Evolutionary conservation across 345 rosid genomes (phyloP), one percentile per base, ranked within the genome.

Genomic region (Pistacia atlantica): DNA sequence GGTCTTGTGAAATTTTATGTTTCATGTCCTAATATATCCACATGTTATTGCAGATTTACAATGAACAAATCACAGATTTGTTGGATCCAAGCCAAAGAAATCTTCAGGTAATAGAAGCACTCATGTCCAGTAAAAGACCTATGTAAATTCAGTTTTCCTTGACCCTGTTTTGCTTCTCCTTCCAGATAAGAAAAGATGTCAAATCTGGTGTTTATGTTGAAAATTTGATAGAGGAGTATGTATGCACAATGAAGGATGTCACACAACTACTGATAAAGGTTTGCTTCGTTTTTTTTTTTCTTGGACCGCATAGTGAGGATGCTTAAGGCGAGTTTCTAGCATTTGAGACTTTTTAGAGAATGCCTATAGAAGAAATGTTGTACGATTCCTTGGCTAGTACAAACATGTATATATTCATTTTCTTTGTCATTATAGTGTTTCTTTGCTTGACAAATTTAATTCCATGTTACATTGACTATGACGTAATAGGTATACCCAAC

Each of bases 41-140:
- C 84, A 70, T 83, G 8, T 61, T 77, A 65, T 80, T 86, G 83
- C 89, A 97, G 99, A 97, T 97, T 68, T 97, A 97, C 83, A 97
- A 97, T 74, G 99, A 97, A 84, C 99, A 97, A 84, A 94, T 97
- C 76, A 92, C 99, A 20, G 99, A 97, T 88, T 86, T 97, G 85
- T 71, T 97, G 83, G 96, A 97, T 84, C 98, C 97, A 65, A 92
- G 76, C 86, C 97, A 91, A 78, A 84, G 83, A 78, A 97, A 90
- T 79, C 91, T 94, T 51, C 98, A 89, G 98, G 99, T 97, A 73
- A 72, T 72, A 66, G 10, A 66, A 80, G 62, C 67, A 73, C 35
- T 60, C 0, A 37, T 17, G 6, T 49, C 18, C 2, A 49, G 11
- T 49, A 42, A 5, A 18, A 18, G 22, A 25, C 37, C 57, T 67